Conservation (phyloP, 805 yeast species). For the Nakazawaea pomicola region DNA sequence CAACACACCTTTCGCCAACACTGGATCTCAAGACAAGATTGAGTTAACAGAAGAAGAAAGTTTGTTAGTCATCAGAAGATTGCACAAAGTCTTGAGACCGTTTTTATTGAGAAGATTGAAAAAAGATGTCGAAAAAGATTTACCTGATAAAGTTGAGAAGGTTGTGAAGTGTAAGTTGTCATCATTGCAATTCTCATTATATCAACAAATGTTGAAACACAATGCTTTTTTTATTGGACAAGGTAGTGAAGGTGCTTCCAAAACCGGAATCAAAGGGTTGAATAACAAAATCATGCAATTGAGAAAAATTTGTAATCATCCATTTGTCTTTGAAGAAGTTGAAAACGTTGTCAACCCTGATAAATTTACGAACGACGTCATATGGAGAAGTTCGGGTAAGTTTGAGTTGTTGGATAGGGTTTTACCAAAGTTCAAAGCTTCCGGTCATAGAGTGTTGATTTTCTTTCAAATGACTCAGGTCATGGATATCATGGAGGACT, state of each 20-base stretch:
- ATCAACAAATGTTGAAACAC: constrained; percentile 75
- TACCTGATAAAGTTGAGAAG: constrained; percentile 80
- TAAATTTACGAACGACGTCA: constrained; percentile 54
- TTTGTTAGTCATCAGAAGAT: constrained; percentile 73
- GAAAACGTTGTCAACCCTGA: constrained; percentile 65
- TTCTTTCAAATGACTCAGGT: constrained; percentile 89
- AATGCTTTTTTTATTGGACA: constrained; percentile 61
- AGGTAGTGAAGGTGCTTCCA: constrained; percentile 51
- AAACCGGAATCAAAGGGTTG: constrained; percentile 68
- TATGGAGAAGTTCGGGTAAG: constrained; percentile 78
- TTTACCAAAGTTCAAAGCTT: constrained; percentile 66
- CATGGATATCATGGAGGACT: constrained; percentile 89
- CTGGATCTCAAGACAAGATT: constrained; percentile 76
- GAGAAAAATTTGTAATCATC: constrained; percentile 83
- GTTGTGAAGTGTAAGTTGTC: constrained; percentile 77
- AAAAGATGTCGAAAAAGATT: constrained; percentile 81
- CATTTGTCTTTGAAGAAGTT: constrained; percentile 80
- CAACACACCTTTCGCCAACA: constrained; percentile 81
- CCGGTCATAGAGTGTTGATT: constrained; percentile 75
- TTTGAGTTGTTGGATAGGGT: constrained; percentile 74
- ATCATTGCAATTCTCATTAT: constrained; percentile 63
- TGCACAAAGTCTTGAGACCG: constrained; percentile 83
- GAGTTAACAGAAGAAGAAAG: constrained; percentile 86
- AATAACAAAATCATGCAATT: constrained; percentile 83
- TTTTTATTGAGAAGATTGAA: constrained; percentile 79